Evolutionary conservation across 148 eudicot genomes (phyloP).

Genomic region (Amaranthus cruentus): DNA sequence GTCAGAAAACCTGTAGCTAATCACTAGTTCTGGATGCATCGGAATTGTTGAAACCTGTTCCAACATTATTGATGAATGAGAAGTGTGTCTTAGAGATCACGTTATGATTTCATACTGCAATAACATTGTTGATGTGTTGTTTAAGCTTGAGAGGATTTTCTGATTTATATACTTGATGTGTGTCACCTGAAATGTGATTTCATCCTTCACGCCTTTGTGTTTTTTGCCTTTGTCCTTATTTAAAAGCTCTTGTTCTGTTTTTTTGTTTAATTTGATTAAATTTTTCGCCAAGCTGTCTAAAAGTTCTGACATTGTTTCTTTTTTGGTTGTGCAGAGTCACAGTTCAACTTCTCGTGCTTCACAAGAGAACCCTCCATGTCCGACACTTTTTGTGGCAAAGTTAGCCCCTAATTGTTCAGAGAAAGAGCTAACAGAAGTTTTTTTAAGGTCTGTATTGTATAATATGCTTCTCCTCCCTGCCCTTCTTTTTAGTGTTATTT

Average conservation of each 20-base stretch:
- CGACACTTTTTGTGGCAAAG: conserved; percentile 86
- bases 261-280: background rate
- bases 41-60: too few species aligned
- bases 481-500: background rate
- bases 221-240: background rate
- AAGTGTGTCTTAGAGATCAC: too few species aligned
- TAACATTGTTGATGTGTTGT: background rate
- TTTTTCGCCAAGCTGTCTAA: background rate
- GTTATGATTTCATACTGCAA: background rate
- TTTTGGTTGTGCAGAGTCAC: conserved; percentile 27
- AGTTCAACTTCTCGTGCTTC: conserved; percentile 31
- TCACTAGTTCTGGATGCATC: too few species aligned
- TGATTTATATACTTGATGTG: background rate
- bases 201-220: background rate
- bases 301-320: background rate
- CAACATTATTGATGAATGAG: too few species aligned
- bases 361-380: conserved; percentile 60
- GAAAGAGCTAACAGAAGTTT: conserved; percentile 73
- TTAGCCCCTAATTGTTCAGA: conserved; percentile 68
- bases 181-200: background rate
- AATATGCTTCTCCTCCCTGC: background rate
- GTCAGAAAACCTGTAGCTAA: too few species aligned
- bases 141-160: background rate
- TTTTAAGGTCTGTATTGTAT: conserved; percentile 63
- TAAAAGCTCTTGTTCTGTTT: too few species aligned